These are phyloP conservation scores for Leavenworthia alabamica DNA, from an alignment of 345 rosid genomes.

Conservation along the genomic window DNA sequence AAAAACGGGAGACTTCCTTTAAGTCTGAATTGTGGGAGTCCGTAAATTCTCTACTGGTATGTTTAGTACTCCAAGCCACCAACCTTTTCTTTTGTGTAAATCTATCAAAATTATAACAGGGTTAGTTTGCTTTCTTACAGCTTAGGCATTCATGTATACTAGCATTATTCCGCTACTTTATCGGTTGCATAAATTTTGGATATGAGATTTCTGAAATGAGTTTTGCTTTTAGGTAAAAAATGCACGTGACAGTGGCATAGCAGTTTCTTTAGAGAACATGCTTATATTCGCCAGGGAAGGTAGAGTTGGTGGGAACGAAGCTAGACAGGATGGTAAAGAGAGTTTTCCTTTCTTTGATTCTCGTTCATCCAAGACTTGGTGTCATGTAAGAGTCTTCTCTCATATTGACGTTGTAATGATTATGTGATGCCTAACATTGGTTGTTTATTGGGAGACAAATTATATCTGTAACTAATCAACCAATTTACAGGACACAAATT, in stretches of 20 bases:
- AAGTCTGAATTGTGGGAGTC: conserved; percentile 44
- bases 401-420: conserved; percentile 5
- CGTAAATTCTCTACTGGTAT: conserved; percentile 46
- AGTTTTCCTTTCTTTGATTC: conserved; percentile 31
- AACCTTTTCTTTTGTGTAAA: background rate
- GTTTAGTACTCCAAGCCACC: conserved; percentile 26
- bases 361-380: conserved; percentile 35
- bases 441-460: background rate
- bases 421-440: background rate
- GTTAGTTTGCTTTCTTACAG: too few species aligned
- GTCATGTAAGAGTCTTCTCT: conserved; percentile 46
- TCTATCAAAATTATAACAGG: background rate
- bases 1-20: conserved; percentile 58
- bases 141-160: conserved; percentile 4
- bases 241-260: conserved; percentile 26
- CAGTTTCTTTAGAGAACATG: conserved; percentile 55
- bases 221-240: conserved; percentile 42
- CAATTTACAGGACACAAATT: conserved; percentile 45
- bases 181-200: background rate
- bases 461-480: background rate
- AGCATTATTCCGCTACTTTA: background rate
- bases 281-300: conserved; percentile 43
- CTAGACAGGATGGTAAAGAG: conserved; percentile 27
- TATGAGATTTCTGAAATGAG: background rate
- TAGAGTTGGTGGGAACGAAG: conserved; percentile 33